These are phyloP conservation scores for Krasilnikovozyma curviuscula DNA, from an alignment of 768 basidiomycete genomes.

Conservation along the genomic window DNA sequence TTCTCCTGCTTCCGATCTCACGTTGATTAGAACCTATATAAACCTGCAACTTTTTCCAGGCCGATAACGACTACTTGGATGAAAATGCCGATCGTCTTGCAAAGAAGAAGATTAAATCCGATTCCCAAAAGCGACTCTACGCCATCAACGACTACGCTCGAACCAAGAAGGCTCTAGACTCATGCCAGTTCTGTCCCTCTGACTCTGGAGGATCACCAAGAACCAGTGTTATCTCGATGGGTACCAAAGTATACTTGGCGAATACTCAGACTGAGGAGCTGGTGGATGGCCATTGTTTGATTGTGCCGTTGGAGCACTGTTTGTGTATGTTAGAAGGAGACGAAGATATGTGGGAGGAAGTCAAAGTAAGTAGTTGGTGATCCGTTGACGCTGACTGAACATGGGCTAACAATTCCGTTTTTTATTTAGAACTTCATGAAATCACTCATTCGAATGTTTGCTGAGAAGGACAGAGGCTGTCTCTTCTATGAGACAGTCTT, in stretches of 20 bases:
- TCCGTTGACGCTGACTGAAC: neutral
- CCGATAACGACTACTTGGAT: conserved; percentile 83
- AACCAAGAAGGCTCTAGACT: conserved; percentile 72
- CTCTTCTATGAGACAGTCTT: conserved; percentile 90
- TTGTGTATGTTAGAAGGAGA: conserved; percentile 79
- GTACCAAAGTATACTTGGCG: conserved; percentile 73
- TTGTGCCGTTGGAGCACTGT: conserved; percentile 89
- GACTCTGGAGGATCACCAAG: conserved; percentile 75
- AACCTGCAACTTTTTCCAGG: conserved; percentile 29
- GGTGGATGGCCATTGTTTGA: conserved; percentile 78
- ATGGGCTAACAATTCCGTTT: no score
- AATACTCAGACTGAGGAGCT: conserved; percentile 74
- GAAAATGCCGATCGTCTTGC: conserved; percentile 88
- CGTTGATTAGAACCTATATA: neutral
- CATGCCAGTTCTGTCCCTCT: conserved; percentile 62
- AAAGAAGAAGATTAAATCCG: conserved; percentile 83
- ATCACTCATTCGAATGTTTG: conserved; percentile 85
- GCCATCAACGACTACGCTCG: conserved; percentile 91
- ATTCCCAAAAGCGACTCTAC: conserved; percentile 90
- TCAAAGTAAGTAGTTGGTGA: conserved; percentile 39
- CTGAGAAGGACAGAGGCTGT: conserved; percentile 79
- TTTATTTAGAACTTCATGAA: conserved; percentile 52
- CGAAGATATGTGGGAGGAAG: conserved; percentile 97
- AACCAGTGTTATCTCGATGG: conserved; percentile 74
- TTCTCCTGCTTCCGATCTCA: neutral